Evolutionary conservation across 257 asterid species (phyloP), one percentile per base, ranked within the genome.

Genomic region (Fraxinus pennsylvanica): DNA sequence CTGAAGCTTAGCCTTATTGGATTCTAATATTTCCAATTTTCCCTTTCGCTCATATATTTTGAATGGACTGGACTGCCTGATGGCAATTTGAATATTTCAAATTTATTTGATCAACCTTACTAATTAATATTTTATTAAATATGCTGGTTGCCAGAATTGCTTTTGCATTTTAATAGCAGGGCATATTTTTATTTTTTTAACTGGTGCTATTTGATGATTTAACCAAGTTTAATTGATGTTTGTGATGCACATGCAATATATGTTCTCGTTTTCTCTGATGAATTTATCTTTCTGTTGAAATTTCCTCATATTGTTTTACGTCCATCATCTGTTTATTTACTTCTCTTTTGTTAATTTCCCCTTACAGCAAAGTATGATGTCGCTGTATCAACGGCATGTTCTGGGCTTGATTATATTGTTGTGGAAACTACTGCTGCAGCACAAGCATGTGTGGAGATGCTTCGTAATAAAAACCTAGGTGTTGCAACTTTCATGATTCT

Each of bases 401-500:
- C 85, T 78, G 99, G 96, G 78, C 97, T 95, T 68, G 99, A 95
- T 81, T 91, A 93, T 81, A 95, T 95, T 76, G 97, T 93, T 35
- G 99, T 95, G 67, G 99, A 95, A 85, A 90, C 94, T 76, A 85
- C 98, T 54, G 86, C 91, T 82, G 86, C 97, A 41, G 97, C 98
- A 47, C 92, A 93, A 84, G 89, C 97, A 38, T 93, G 97, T 17
- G 96, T 96, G 43, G 92, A 92, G 91, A 87, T 96, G 71, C 93
- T 93, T 74, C 98, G 98, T 33, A 84, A 78, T 79, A 86, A 92
- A 83, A 83, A 86, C 79, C 94, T 95, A 76, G 99, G 99, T 81
- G 98, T 91, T 82, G 98, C 97, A 76, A 93, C 99, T 81, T 95
- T 90, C 87, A 89, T 95, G 98, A 95, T 95, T 84, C 88, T 95